phyloP scores from a whole-genome alignment of 208 protist species.

The Leptomonas pyrrhocoris region DNA sequence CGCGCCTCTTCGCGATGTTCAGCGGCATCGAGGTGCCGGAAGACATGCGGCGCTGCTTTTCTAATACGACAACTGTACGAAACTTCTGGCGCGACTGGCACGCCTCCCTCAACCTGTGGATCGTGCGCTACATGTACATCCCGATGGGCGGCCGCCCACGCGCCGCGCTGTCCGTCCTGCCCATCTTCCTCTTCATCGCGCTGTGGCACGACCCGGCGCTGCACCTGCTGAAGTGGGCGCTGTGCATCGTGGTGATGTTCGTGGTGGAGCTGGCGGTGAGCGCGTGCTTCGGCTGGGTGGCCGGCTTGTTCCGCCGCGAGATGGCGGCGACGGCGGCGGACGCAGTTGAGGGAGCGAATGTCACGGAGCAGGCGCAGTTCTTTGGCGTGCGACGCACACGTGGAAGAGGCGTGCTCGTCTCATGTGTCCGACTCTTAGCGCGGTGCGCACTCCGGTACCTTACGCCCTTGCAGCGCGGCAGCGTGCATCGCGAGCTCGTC shows the following conservation, averaged over 20 bases:
- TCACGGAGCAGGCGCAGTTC: slow-evolving; percentile 20
- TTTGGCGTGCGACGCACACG: slow-evolving; percentile 49
- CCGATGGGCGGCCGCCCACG: slow-evolving; percentile 79
- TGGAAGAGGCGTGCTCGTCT: slow-evolving; percentile 53
- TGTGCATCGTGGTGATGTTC: slow-evolving; percentile 57
- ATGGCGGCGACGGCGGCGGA: slow-evolving; percentile 10
- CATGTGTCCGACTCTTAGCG: background rate
- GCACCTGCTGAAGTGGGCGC: slow-evolving; percentile 74
- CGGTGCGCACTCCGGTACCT: too few species aligned
- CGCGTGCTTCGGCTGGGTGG: slow-evolving; percentile 24
- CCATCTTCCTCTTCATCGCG: slow-evolving; percentile 94
- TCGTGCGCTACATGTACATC: slow-evolving; percentile 95
- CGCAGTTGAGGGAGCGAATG: too few species aligned
- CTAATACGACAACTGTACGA: slow-evolving; percentile 80
- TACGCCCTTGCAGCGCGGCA: background rate
- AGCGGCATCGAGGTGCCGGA: slow-evolving; percentile 89
- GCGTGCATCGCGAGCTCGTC: background rate
- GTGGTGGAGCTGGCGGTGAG: slow-evolving; percentile 55
- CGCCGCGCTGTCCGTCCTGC: slow-evolving; percentile 68
- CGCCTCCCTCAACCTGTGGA: slow-evolving; percentile 93
- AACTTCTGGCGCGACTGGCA: slow-evolving; percentile 96
- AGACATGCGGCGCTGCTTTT: slow-evolving; percentile 90
- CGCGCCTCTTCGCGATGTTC: slow-evolving; percentile 75
- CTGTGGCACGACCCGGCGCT: slow-evolving; percentile 92
- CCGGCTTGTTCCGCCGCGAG: slow-evolving; percentile 25